Percentiles rank a stretch among this genome's conserved stretches.
phyloP scores from a whole-genome alignment of 2,329 filamentous ascomycete species.

The Aspergillus persii region DNA sequence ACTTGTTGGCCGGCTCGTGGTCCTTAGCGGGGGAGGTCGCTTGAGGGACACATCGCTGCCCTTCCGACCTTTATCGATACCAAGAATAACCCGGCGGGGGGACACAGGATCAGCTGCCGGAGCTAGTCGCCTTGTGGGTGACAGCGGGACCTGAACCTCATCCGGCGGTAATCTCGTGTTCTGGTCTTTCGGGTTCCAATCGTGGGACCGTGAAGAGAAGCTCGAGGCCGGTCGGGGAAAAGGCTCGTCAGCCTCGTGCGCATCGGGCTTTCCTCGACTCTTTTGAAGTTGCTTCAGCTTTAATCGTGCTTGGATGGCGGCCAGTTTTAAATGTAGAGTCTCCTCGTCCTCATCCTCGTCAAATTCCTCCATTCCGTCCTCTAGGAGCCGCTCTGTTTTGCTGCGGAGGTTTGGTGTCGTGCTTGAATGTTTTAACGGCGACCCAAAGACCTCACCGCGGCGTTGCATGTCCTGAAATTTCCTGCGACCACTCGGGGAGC shows the following conservation, averaged over 20 bases:
- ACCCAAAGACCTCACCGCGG: conserved; percentile 66
- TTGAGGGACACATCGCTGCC: conserved; percentile 82
- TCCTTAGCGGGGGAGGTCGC: conserved; percentile 51
- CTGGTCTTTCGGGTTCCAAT: conserved; percentile 14
- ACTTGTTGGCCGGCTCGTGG: conserved; percentile 30
- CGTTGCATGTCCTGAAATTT: conserved; percentile 68
- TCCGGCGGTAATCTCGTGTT: conserved; percentile 21
- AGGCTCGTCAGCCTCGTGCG: conserved; percentile 21
- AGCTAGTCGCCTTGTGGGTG: conserved; percentile 57
- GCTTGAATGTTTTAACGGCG: conserved; percentile 57
- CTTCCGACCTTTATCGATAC: conserved; percentile 83
- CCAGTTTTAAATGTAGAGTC: conserved; percentile 77
- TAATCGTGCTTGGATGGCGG: conserved; percentile 83
- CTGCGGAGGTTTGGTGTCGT: conserved; percentile 41
- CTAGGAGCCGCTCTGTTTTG: conserved; percentile 32
- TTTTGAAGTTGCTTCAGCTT: conserved; percentile 84
- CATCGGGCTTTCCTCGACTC: conserved; percentile 32
- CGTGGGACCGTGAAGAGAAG: conserved; percentile 21
- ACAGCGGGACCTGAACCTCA: conserved; percentile 72
- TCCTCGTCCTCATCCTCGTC: conserved; percentile 83
- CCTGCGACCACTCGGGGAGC: conserved; percentile 75
- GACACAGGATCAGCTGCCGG: conserved; percentile 61
- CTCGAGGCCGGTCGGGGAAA: conserved; percentile 24
- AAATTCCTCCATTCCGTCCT: conserved; percentile 38
- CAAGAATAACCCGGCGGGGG: conserved; percentile 74